Base-by-base conservation (phyloP, 352 stramenopile genomes). In the Peronospora farinosa region DNA sequence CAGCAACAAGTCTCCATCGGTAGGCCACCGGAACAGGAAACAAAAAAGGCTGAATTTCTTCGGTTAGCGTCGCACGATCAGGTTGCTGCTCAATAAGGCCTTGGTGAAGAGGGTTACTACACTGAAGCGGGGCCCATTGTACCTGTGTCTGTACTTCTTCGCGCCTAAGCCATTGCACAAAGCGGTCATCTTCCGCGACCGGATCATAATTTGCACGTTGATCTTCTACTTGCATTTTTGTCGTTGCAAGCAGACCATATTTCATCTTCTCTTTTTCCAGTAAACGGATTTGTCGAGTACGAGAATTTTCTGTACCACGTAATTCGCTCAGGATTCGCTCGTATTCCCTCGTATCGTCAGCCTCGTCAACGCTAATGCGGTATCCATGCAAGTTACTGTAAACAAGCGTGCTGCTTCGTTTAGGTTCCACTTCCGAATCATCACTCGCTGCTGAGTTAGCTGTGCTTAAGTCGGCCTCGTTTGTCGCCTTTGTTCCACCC, bases 331-430 rank as follows among this genome's bases (percentile, higher is more conserved):
- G 40, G 57, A 93, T 93, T 0, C 78, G 65, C 25, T 89, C 74
- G 46, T 93, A 93, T 37, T 88, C 73, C 28, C 51, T 54, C 2
- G 67, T 48, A 45, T 93, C 83, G 36, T 89, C 52, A 2, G 70
- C 54, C 35, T 86, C 60, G 21, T 83, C 70, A 11, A 92, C 48
- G 5, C 50, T 71, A 45, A 94, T 90, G 4, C 83, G 78, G 45
- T 88, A 75, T 0, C 83, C 83, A 41, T 92, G 83, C 0, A 92
- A 54, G 19, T 92, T 92, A 51, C 83, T 94, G 56, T 88, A 94
- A 17, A 85, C 66, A 23, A 78, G 54, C 10, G 62, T 58, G 5
- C 36, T 53, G 23, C 21, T 42, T 51, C 9, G 44, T 36, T 16
- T 56, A 3, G 38, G 40, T 27, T 54, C 47, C 5, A n/a, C 28